These are phyloP conservation scores for Eucalyptus marginata DNA, from an alignment of 345 rosid genomes.

Conservation along the genomic window DNA sequence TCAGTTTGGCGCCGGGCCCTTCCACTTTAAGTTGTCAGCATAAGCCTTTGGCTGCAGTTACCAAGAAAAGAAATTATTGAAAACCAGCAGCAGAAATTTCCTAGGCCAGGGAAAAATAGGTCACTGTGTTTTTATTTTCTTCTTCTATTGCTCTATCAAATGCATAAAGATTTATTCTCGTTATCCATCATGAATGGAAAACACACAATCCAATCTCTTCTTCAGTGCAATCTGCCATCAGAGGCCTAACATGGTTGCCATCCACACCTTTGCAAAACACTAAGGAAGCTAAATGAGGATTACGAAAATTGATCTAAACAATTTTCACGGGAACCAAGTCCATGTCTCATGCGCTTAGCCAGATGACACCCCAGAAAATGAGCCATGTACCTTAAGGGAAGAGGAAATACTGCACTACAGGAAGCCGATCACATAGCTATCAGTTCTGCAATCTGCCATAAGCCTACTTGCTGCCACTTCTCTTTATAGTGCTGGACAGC, in stretches of 20 bases:
- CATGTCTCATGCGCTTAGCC: background rate
- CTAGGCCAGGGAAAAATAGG: background rate
- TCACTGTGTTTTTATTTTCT: background rate
- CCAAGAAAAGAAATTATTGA: background rate
- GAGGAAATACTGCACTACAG: background rate
- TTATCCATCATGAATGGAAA: background rate
- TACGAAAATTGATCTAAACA: background rate
- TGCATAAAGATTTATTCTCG: background rate
- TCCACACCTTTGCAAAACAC: background rate
- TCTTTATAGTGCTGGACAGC: background rate
- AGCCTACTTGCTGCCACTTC: background rate
- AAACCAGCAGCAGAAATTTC: background rate
- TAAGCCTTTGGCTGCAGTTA: conserved; percentile 52
- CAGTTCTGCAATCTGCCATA: background rate
- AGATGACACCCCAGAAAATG: background rate
- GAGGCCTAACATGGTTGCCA: background rate
- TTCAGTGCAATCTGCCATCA: background rate
- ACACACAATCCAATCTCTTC: background rate
- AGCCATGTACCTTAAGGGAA: background rate
- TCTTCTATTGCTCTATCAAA: background rate
- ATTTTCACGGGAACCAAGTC: background rate
- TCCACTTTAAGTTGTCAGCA: conserved; percentile 97
- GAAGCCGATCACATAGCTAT: background rate
- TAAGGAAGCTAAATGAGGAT: background rate
- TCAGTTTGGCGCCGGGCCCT: conserved; percentile 45